Base-by-base conservation (phyloP, 306 rosid genomes). In the Quercus agrifolia region DNA sequence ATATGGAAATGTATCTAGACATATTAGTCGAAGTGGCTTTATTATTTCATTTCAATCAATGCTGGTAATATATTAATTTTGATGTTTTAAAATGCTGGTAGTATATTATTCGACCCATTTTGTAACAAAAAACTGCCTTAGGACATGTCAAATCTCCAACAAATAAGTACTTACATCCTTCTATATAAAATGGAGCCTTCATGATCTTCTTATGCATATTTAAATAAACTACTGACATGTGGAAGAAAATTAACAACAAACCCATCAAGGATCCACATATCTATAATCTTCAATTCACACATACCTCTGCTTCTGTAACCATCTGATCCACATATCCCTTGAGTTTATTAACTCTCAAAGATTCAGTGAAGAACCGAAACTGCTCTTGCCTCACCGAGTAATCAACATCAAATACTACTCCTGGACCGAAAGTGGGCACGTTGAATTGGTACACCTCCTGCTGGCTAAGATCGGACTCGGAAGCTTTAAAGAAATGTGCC, bases 371-470 rank as follows among this genome's bases (percentile, higher is more conserved):
- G 90, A 95, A 95, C n/a, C 98, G 79, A 38, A 95, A 93, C 89
- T 95, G 99, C 64, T 95, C 99, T 74, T 95, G 97, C 30, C 99
- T 74, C 5, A 95, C 80, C 0, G 97, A 87, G 72, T 95, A 95
- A 78, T 95, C 99, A 75, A 95, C 98, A 78, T 95, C 99, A 56
- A 95, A 95, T 12, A 91, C 99, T 23, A 95, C 99, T 2, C 98
- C 98, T 13, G 98, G 98, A 5, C 99, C 99, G 27, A 93, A 95
- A 72, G 98, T 95, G 0, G 99, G 97, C 44, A 95, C 98, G 83
- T 95, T 95, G 89, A 95, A 95, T 86, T 87, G 96, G 68, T 91
- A 93, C 49, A 95, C 98, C 84, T 91, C 98, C 76, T 95, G 99
- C 82, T 95, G 99, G 82, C 98, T 95, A 28, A 92, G 94, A 80